phyloP scores from a whole-genome alignment of 768 basidiomycete species.

The Pleurotus salmoneostramineus region DNA sequence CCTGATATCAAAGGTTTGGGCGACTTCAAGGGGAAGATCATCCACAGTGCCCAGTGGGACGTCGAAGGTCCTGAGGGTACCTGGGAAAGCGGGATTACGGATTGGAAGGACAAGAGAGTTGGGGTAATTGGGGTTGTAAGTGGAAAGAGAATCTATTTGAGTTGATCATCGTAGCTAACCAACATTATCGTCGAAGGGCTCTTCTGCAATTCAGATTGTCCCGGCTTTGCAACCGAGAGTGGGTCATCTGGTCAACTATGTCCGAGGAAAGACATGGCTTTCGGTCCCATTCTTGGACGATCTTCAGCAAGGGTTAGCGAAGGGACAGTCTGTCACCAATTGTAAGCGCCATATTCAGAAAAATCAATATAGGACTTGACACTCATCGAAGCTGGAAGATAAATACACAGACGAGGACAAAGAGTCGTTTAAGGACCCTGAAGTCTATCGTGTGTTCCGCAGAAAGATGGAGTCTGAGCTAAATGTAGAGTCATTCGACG shows the following conservation, averaged over 20 bases:
- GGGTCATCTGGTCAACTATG: constrained; percentile 46
- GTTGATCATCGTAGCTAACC: background rate
- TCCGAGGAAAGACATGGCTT: constrained; percentile 59
- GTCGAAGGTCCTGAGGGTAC: constrained; percentile 19
- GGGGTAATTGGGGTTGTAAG: constrained; percentile 60
- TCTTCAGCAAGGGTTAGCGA: constrained; percentile 32
- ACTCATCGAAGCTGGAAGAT: constrained; percentile 24
- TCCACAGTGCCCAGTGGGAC: constrained; percentile 66
- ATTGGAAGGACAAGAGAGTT: constrained; percentile 50
- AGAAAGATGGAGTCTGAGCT: constrained; percentile 43
- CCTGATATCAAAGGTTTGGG: constrained; percentile 59
- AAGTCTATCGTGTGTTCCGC: constrained; percentile 44
- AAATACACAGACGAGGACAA: constrained; percentile 49
- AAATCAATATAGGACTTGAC: background rate
- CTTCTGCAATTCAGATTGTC: constrained; percentile 59
- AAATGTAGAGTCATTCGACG: constrained; percentile 32
- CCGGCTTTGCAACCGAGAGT: constrained; percentile 53
- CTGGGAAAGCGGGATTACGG: constrained; percentile 21
- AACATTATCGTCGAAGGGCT: constrained; percentile 39
- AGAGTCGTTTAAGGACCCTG: constrained; percentile 42
- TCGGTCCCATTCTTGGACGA: constrained; percentile 39
- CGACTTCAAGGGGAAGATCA: constrained; percentile 49
- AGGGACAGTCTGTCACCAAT: constrained; percentile 34
- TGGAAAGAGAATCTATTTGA: constrained; percentile 1
- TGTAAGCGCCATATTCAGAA: constrained; percentile 25